Conservation (phyloP, 139 green algal genomes). For the Micromonas commoda region DNA sequence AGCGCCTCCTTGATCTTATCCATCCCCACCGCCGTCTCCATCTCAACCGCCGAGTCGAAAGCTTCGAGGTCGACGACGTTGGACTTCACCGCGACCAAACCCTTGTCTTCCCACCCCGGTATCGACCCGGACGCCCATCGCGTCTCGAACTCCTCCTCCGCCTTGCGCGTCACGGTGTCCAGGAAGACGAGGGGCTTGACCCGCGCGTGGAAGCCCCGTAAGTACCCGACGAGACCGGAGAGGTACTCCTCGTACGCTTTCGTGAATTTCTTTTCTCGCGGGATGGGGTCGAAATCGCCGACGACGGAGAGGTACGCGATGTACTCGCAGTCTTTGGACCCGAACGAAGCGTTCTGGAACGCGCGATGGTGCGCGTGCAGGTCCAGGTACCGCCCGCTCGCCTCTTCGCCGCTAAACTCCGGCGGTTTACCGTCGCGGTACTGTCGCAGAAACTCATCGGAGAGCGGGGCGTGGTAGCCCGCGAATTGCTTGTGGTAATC, state of each 20-base stretch:
- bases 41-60: constrained; percentile 64
- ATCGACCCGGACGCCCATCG: constrained; percentile 63
- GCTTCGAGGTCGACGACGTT: constrained; percentile 49
- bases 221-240: constrained; percentile 58
- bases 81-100: constrained; percentile 28
- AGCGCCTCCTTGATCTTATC: constrained; percentile 55
- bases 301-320: constrained; percentile 1
- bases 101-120: constrained; percentile 61
- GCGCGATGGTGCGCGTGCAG: constrained; percentile 64
- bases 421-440: background rate
- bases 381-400: constrained; percentile 81
- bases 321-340: constrained; percentile 13
- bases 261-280: constrained; percentile 22
- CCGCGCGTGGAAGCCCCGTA: constrained; percentile 78
- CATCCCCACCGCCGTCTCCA: constrained; percentile 41
- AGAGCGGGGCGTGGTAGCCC: constrained; percentile 36
- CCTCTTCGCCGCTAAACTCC: constrained; percentile 56
- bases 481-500: constrained; percentile 74
- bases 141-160: constrained; percentile 55
- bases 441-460: constrained; percentile 32
- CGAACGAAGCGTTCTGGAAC: constrained; percentile 48
- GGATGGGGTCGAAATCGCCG: background rate
- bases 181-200: constrained; percentile 70
- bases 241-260: constrained; percentile 38
- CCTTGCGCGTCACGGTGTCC: constrained; percentile 27